Percentiles rank a stretch among this genome's conserved stretches.
phyloP scores from a whole-genome alignment of 2,329 filamentous ascomycete genomes.

The Venturia nashicola region DNA sequence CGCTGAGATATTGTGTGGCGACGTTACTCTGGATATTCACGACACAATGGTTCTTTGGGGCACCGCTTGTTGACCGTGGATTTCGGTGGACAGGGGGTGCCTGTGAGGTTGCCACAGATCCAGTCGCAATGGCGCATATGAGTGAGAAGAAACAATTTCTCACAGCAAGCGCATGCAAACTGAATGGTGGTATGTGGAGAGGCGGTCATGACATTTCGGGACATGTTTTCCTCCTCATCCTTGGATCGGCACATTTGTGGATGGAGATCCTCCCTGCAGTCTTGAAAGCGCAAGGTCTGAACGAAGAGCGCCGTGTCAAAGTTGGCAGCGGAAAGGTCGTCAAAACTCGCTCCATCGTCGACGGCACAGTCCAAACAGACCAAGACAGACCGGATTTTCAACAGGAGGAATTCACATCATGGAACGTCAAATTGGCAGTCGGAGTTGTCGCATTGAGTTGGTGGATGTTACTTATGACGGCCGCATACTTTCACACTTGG shows the following conservation, averaged over 20 bases:
- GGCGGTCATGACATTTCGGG: constrained; percentile 97
- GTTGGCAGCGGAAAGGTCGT: constrained; percentile 45
- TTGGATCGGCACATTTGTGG: constrained; percentile 69
- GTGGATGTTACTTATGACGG: constrained; percentile 99
- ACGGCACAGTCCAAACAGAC: constrained; percentile 9
- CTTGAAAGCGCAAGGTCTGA: constrained; percentile 31
- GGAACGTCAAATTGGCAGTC: constrained; percentile 43
- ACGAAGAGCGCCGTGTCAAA: constrained; percentile 56
- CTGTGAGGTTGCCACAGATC: constrained; percentile 51
- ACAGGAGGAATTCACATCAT: constrained; percentile 19
- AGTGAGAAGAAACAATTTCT: constrained; percentile 25
- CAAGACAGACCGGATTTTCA: constrained; percentile 5
- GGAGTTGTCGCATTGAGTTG: constrained; percentile 57
- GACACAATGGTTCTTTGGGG: constrained; percentile 95
- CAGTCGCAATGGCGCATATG: constrained; percentile 34
- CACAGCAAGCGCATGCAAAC: constrained; percentile 63
- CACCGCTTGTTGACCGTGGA: constrained; percentile 76
- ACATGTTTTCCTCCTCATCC: constrained; percentile 83
- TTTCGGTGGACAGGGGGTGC: constrained; percentile 81
- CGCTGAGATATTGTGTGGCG: constrained; percentile 55
- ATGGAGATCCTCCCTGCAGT: constrained; percentile 63
- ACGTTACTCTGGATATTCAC: constrained; percentile 74
- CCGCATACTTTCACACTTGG: constrained; percentile 98
- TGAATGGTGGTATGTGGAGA: constrained; percentile 69
- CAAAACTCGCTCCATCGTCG: constrained; percentile 11